Evolutionary conservation across 2,329 filamentous ascomycete genomes (phyloP), one percentile per base, ranked within the genome.

Genomic region (Sclerotinia spermophila): DNA sequence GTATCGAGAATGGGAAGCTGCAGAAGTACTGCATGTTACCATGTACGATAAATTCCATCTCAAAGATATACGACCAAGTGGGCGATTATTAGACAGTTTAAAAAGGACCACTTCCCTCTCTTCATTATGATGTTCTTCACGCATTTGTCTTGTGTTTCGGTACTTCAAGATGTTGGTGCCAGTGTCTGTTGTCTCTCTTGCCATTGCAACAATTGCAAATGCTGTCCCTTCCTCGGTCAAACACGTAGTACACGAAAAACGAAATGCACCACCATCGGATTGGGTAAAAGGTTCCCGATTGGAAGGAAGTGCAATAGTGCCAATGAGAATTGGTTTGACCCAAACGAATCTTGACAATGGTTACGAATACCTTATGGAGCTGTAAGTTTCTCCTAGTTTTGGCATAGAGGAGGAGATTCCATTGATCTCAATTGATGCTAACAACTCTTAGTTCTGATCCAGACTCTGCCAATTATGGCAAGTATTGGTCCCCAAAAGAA

Each of bases 291-390:
- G 64, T 19, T 71, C 67, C 64, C 73, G 71, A 24, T 68, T 76
- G 30, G 69, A 75, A 42, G 33, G 71, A 38, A 69, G 67, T 70
- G 72, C 74, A 21, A 71, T 73, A 33, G 74, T 84, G 45, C 82
- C 83, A 2, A 81, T 84, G 74, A 79, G 82, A 19, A 83, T 84
- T 72, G 83, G 82, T 13, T 73, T 84, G 67, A 80, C 79, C 5
- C 83, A 84, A 74, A 79, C 77, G 19, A 84, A 84, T 68, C 74
- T 85, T 24, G 80, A 84, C 13, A 78, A 80, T 19, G 83, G 81
- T 8, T 76, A 81, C 73, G 81, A 82, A 53, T 78, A 78, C 35
- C 76, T 84, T 30, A 82, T 82, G 81, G 81, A 82, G 65, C 72
- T 78, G 72, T 75, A 69, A 59, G 73, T 64, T 38, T 24, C 1